These are phyloP conservation scores for Diaporthe sp. DNA, from an alignment of 2,329 filamentous ascomycete genomes.

Conservation along the genomic window DNA sequence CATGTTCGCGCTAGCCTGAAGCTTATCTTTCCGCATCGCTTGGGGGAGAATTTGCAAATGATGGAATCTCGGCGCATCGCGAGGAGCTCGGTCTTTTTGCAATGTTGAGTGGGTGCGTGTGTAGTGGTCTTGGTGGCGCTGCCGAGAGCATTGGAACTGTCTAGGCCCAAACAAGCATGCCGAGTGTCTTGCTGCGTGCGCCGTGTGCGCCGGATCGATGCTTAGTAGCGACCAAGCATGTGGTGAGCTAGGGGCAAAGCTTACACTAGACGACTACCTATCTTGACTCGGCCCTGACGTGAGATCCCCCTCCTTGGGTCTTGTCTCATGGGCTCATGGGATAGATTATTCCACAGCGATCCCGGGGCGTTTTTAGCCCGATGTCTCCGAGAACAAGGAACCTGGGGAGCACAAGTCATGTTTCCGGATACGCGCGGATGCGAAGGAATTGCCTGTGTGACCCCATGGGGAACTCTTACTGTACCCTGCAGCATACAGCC, in stretches of 20 bases:
- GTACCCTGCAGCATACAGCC: constrained; percentile 10
- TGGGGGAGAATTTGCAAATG: background rate
- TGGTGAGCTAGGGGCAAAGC: background rate
- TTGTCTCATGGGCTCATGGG: constrained; percentile 5
- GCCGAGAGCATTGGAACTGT: background rate
- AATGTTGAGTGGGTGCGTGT: background rate
- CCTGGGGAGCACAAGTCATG: constrained; percentile 15
- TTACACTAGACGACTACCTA: background rate
- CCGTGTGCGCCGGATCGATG: background rate
- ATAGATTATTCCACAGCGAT: background rate
- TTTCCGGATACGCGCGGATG: constrained; percentile 2
- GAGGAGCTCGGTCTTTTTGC: constrained; percentile 6
- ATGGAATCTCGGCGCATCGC: constrained; percentile 2
- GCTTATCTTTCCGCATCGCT: constrained; percentile 7
- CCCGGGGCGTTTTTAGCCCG: constrained; percentile 6
- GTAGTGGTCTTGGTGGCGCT: no score
- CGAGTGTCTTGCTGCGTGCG: background rate
- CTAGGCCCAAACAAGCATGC: background rate
- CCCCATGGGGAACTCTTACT: constrained; percentile 18
- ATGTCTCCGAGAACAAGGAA: constrained; percentile 2
- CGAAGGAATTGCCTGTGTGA: constrained; percentile 7
- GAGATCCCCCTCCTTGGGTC: background rate
- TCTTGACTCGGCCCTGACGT: constrained; percentile 7
- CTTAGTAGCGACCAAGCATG: constrained; percentile 2
- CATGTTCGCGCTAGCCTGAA: constrained; percentile 20